These are phyloP conservation scores for Sanghuangporus sanghuang DNA, from an alignment of 1,284 basidiomycete species.

Conservation along the genomic window DNA sequence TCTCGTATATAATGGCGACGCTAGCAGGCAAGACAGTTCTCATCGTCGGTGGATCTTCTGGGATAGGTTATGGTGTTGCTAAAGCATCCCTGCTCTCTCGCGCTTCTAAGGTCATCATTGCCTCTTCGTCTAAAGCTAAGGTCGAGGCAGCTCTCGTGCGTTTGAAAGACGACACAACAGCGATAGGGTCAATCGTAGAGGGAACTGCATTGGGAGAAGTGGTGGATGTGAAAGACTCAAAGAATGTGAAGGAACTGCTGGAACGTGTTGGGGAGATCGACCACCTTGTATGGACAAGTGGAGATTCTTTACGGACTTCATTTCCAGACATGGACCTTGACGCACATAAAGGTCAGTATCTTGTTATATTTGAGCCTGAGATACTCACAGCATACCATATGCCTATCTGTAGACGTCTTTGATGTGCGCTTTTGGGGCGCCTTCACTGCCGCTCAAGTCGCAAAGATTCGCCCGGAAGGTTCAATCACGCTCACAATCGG, in stretches of 20 bases:
- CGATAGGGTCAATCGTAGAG: neutral
- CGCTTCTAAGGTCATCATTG: slow-evolving; percentile 15
- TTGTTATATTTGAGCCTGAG: neutral
- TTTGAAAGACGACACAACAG: slow-evolving; percentile 5
- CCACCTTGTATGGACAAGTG: slow-evolving; percentile 22
- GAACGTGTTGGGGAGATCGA: slow-evolving; percentile 19
- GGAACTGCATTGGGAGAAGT: slow-evolving; percentile 16
- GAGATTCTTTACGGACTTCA: slow-evolving; percentile 13
- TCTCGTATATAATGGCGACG: neutral
- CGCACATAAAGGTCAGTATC: slow-evolving; percentile 10
- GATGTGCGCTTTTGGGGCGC: slow-evolving; percentile 24
- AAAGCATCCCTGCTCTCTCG: slow-evolving; percentile 9
- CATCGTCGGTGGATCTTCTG: slow-evolving; percentile 16
- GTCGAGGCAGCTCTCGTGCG: slow-evolving; percentile 6
- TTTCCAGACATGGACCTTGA: slow-evolving; percentile 18
- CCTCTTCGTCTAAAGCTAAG: slow-evolving; percentile 12
- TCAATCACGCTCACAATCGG: slow-evolving; percentile 21
- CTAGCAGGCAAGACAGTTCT: slow-evolving; percentile 12
- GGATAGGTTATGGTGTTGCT: slow-evolving; percentile 17
- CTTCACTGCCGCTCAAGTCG: slow-evolving; percentile 18
- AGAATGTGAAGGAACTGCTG: slow-evolving; percentile 15
- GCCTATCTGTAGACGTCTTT: slow-evolving; percentile 11
- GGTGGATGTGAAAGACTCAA: slow-evolving; percentile 14
- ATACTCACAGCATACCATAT: neutral
- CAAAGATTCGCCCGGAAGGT: slow-evolving; percentile 17